These are phyloP conservation scores for Ceratobasidium sp. DNA, from an alignment of 1,284 basidiomycete genomes.

Conservation along the genomic window DNA sequence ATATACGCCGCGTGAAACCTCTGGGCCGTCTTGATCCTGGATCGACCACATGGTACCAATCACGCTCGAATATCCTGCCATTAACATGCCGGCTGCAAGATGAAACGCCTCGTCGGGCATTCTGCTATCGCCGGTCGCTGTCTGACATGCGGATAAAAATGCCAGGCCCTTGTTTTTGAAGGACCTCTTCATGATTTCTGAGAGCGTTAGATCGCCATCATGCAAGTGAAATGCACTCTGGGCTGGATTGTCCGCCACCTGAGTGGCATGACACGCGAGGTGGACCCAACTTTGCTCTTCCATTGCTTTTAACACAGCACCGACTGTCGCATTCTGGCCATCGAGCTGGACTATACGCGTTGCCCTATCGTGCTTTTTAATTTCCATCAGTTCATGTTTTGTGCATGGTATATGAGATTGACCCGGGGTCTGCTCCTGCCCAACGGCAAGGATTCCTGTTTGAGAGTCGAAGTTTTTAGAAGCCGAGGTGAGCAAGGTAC, in stretches of 20 bases:
- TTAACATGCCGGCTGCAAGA: conserved; percentile 34
- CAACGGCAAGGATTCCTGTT: neutral
- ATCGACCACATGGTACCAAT: neutral
- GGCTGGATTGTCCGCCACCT: neutral
- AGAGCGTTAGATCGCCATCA: neutral
- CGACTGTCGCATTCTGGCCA: neutral
- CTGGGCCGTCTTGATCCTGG: neutral
- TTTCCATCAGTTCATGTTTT: neutral
- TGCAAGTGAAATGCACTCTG: neutral
- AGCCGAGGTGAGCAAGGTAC: conserved; percentile 9
- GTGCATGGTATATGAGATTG: neutral
- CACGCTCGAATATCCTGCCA: conserved; percentile 25
- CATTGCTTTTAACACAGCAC: neutral
- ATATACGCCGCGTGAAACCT: neutral
- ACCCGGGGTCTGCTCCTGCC: neutral
- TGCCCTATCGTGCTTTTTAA: neutral
- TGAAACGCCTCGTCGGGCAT: conserved; percentile 37
- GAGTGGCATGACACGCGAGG: too few species aligned
- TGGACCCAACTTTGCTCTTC: conserved; percentile 17
- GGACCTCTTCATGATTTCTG: neutral
- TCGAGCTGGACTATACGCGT: neutral
- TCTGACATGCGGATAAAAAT: neutral
- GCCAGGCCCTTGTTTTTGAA: neutral
- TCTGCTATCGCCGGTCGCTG: conserved; percentile 27
- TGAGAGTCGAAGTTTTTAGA: neutral